These are phyloP conservation scores for Ceratocystis diversiconidia DNA, from an alignment of 2,329 filamentous ascomycete species.

Conservation along the genomic window DNA sequence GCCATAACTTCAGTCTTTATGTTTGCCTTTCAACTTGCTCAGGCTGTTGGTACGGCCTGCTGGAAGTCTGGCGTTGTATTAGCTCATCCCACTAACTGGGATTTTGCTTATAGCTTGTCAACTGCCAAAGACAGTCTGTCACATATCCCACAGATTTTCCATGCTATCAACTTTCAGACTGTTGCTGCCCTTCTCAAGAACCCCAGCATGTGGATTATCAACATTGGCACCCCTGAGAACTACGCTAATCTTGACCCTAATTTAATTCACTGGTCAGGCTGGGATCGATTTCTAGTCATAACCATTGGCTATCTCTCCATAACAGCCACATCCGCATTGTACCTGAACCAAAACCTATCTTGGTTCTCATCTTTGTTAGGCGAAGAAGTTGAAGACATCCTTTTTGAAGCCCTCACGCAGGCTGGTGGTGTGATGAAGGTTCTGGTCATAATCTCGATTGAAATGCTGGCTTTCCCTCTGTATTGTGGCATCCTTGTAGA, in stretches of 20 bases:
- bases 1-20: slow-evolving; percentile 17
- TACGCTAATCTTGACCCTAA: slow-evolving; percentile 35
- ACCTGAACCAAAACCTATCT: slow-evolving; percentile 44
- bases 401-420: slow-evolving; percentile 77
- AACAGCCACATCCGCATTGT: slow-evolving; percentile 59
- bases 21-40: neutral
- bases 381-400: slow-evolving; percentile 55
- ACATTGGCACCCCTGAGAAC: slow-evolving; percentile 27
- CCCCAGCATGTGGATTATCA: slow-evolving; percentile 45
- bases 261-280: slow-evolving; percentile 52
- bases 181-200: slow-evolving; percentile 27
- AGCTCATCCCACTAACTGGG: neutral
- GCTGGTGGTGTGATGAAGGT: slow-evolving; percentile 96
- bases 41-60: neutral
- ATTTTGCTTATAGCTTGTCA: neutral
- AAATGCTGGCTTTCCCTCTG: slow-evolving; percentile 93
- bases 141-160: neutral
- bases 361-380: slow-evolving; percentile 41
- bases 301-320: slow-evolving; percentile 68
- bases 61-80: neutral
- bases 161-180: neutral
- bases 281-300: slow-evolving; percentile 57
- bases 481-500: slow-evolving; percentile 92
- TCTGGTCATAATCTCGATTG: slow-evolving; percentile 94
- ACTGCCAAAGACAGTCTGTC: neutral